Evolutionary conservation across 305 asterid genomes (phyloP).

Genomic region (Vinca major): DNA sequence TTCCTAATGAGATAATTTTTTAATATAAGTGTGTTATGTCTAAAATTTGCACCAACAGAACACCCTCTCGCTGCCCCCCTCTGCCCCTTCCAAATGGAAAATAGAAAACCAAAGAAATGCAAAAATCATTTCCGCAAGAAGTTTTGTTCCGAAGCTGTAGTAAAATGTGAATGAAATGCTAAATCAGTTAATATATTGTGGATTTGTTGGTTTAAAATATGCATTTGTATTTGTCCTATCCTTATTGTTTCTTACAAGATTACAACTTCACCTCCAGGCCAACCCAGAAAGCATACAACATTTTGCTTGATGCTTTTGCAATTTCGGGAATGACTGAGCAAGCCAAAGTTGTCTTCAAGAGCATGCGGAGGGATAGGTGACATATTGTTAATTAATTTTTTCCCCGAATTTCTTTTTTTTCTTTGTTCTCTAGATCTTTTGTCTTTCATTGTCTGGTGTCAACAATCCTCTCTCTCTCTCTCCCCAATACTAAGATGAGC

Average conservation of each 20-base stretch:
- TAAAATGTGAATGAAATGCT: background rate
- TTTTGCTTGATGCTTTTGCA: slow-evolving; percentile 95
- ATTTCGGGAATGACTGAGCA: slow-evolving; percentile 96
- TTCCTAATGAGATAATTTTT: background rate
- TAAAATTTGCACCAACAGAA: background rate
- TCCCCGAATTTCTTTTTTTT: background rate
- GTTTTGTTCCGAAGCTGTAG: background rate
- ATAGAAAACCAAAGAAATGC: too few species aligned
- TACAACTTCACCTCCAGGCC: slow-evolving; percentile 47
- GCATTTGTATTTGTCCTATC: slow-evolving; percentile 4
- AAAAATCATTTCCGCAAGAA: too few species aligned
- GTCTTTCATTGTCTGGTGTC: background rate
- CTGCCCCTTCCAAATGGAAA: background rate
- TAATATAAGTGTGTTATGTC: background rate
- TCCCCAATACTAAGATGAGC: background rate
- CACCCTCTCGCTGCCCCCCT: too few species aligned
- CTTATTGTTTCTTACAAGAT: slow-evolving; percentile 4
- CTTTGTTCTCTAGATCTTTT: slow-evolving; percentile 15
- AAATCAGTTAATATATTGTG: background rate
- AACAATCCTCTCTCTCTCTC: background rate
- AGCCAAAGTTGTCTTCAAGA: slow-evolving; percentile 75
- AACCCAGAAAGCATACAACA: slow-evolving; percentile 79
- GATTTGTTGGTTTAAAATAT: background rate
- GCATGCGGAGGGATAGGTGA: slow-evolving; percentile 97
- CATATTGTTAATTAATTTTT: background rate